Percentiles rank a stretch among this genome's conserved stretches.
Evolutionary conservation across 805 yeast species (phyloP).

Genomic region (Spathaspora passalidarum): DNA sequence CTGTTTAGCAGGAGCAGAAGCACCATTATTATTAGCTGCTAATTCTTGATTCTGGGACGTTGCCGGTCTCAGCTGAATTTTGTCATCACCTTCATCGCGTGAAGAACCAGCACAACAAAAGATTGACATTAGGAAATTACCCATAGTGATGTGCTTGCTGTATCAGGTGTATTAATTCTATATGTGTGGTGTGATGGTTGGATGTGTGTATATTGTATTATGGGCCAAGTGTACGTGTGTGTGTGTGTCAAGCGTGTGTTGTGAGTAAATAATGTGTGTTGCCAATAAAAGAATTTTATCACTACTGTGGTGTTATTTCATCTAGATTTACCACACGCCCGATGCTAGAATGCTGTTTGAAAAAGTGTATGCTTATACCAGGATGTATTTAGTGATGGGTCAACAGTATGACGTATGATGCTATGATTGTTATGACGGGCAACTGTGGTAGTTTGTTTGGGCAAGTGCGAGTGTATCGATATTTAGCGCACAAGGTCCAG

Average conservation of each 20-base stretch:
- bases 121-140: conserved; percentile 28
- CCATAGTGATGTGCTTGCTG: conserved; percentile 17
- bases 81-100: conserved; percentile 28
- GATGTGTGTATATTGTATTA: not conserved
- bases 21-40: not conserved
- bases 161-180: not conserved
- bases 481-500: no score
- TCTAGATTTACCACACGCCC: not conserved
- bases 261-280: not conserved
- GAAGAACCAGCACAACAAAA: conserved; percentile 39
- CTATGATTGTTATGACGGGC: no score
- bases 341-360: not conserved
- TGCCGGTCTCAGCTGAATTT: conserved; percentile 19
- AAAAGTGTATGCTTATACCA: not conserved
- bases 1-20: not conserved
- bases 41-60: conserved; percentile 4
- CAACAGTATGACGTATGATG: no score
- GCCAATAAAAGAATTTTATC: not conserved
- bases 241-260: not conserved
- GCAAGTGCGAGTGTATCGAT: not conserved
- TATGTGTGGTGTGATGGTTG: not conserved
- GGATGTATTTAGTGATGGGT: no score
- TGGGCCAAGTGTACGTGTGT: no score
- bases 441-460: not conserved
- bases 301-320: not conserved